Base-by-base conservation (phyloP, 164 flowering plant genomes). In the Macadamia tetraphylla region DNA sequence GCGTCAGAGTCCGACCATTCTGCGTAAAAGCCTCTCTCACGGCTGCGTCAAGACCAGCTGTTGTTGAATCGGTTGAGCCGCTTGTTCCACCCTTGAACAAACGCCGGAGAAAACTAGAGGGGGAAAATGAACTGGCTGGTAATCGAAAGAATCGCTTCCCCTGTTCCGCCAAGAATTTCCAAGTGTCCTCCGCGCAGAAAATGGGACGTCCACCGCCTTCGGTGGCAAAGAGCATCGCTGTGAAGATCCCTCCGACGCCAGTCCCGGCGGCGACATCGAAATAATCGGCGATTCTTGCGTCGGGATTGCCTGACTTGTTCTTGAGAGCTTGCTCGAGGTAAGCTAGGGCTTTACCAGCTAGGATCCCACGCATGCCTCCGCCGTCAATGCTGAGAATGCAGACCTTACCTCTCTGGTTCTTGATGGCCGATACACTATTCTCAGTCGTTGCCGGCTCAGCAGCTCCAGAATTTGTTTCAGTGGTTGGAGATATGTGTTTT, bases 321-420 rank as follows among this genome's bases (percentile, higher is more conserved):
- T 53, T 53, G 58, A 53, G 58, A 15, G 90, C 84, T 14, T 79
- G 72, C 59, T 88, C 93, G 18, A 88, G 78, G 67, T 84, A 84
- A 7, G 88, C 80, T 42, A 88, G 73, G 1, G 90, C 80, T 67
- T 86, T 85, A 3, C 93, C 90, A 6, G 89, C 60, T 5, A 85
- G 66, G 64, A 88, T 83, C 62, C 82, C 85, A 11, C 85, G 75
- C 89, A 88, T 82, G 32, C 88, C 90, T 1, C 85, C 89, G 29
- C 88, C 85, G 73, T 88, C 93, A 46, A 88, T 78, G 74, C 78
- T 76, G 42, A 88, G 84, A 2, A 88, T 75, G 71, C 93, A 88
- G 57, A 88, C 81, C 77, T 88, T 86, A 32, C 93, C 93, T 14
- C 94, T 68, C 76, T 87, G 94, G 77, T 85, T 87, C 77, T 84